Evolutionary conservation across 495 filamentous ascomycete species (phyloP).

Genomic region (Xylaria castorea): DNA sequence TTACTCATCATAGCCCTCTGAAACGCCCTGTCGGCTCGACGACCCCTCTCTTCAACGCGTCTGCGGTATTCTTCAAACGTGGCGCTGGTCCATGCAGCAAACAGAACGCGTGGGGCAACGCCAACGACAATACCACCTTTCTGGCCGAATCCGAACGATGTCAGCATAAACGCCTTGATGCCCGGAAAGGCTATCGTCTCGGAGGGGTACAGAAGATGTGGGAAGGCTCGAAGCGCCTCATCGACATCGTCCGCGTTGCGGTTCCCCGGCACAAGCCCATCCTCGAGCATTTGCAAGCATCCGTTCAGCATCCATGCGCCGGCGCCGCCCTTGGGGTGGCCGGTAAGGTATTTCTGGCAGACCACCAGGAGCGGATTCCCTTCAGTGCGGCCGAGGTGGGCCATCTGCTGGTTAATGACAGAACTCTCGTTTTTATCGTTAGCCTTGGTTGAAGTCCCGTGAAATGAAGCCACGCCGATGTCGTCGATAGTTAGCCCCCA

Average conservation of each 20-base stretch:
- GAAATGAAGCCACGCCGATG: slow-evolving; percentile 82
- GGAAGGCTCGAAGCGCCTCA: slow-evolving; percentile 82
- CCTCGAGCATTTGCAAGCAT: slow-evolving; percentile 79
- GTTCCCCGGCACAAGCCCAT: slow-evolving; percentile 84
- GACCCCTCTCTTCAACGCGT: slow-evolving; percentile 78
- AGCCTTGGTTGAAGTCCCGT: slow-evolving; percentile 85
- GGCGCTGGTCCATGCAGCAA: slow-evolving; percentile 64
- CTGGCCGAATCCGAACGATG: slow-evolving; percentile 90
- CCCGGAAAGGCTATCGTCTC: slow-evolving; percentile 83
- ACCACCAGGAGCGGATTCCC: slow-evolving; percentile 85
- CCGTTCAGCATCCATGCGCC: slow-evolving; percentile 95
- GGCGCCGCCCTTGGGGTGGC: slow-evolving; percentile 89
- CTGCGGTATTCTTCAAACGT: slow-evolving; percentile 74
- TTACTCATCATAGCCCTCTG: slow-evolving; percentile 87
- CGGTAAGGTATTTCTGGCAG: slow-evolving; percentile 90
- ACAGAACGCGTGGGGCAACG: slow-evolving; percentile 85
- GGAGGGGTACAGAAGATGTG: slow-evolving; percentile 85
- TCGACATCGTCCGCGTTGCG: slow-evolving; percentile 88
- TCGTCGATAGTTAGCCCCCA: slow-evolving; percentile 91
- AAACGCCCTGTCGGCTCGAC: slow-evolving; percentile 86
- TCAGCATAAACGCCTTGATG: slow-evolving; percentile 85
- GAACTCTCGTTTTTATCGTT: slow-evolving; percentile 94
- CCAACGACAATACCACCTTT: slow-evolving; percentile 88
- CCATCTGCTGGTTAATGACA: slow-evolving; percentile 84
- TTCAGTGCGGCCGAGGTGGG: slow-evolving; percentile 80